Evolutionary conservation across 2,329 filamentous ascomycete species (phyloP).

Genomic region (Bipolaris oryzae): DNA sequence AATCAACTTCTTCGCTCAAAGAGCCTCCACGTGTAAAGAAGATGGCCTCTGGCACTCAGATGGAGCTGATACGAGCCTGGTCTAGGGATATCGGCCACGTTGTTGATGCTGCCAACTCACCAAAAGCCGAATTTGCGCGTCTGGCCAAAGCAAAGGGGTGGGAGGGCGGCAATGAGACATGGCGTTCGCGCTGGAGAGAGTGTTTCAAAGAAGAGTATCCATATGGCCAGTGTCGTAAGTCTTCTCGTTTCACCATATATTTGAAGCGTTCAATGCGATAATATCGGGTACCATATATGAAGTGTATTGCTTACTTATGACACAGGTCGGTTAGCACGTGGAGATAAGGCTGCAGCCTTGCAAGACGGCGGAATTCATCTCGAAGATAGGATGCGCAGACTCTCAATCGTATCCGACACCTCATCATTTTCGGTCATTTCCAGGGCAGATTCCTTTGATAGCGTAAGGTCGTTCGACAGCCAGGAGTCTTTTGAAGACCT

Average conservation of each 20-base stretch:
- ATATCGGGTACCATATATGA: not conserved
- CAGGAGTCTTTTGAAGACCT: not conserved
- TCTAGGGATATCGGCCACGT: conserved; percentile 18
- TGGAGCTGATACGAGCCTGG: conserved; percentile 20
- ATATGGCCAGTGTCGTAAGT: conserved; percentile 18
- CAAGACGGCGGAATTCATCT: conserved; percentile 4
- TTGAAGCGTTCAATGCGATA: not conserved
- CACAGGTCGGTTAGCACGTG: conserved; percentile 3
- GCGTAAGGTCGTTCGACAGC: conserved; percentile 12
- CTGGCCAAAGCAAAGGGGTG: conserved; percentile 29
- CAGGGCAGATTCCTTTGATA: conserved; percentile 20
- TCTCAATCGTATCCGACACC: conserved; percentile 20
- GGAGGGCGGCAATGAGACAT: conserved; percentile 22
- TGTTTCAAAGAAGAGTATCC: conserved; percentile 26
- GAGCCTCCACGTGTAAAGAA: not conserved
- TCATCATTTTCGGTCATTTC: conserved; percentile 27
- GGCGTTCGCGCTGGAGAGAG: conserved; percentile 22
- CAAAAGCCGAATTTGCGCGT: conserved; percentile 31
- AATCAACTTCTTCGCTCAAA: not conserved
- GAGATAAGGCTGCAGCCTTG: not conserved
- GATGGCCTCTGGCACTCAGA: conserved; percentile 17
- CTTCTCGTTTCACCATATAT: not conserved
- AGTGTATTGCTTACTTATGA: not conserved
- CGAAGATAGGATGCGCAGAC: conserved; percentile 14
- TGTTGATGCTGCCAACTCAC: conserved; percentile 12